Percentiles rank a stretch among this genome's conserved stretches.
phyloP scores from a whole-genome alignment of 129 eudicot genomes.

The Chrysanthemum makinoi region DNA sequence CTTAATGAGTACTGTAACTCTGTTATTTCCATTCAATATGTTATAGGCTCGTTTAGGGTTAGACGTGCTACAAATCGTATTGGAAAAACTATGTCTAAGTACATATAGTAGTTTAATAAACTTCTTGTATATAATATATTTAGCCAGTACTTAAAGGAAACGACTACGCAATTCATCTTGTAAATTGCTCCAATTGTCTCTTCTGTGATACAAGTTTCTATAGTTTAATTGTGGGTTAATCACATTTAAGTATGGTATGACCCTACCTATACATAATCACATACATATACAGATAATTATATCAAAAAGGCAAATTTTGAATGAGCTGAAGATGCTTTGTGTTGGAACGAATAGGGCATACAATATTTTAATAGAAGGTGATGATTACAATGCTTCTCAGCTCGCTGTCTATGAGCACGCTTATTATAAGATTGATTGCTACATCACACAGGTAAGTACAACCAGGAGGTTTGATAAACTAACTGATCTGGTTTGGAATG shows the following conservation, averaged over 20 bases:
- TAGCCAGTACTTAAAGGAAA: background rate
- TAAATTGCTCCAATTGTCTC: conserved; percentile 42
- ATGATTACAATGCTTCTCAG: conserved; percentile 45
- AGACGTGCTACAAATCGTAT: background rate
- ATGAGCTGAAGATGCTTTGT: conserved; percentile 16
- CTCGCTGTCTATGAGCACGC: conserved; percentile 16
- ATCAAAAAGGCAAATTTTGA: background rate
- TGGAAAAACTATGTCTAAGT: background rate
- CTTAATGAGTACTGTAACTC: too few relatives aligned
- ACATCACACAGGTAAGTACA: conserved; percentile 23
- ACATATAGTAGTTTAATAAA: background rate
- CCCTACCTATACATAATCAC: conserved; percentile 8
- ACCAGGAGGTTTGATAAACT: conserved; percentile 16
- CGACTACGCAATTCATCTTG: conserved; percentile 31
- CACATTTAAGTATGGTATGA: conserved; percentile 17
- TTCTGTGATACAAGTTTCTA: conserved; percentile 25
- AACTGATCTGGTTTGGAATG: background rate
- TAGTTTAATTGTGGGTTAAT: conserved; percentile 22
- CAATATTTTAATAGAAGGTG: conserved; percentile 31
- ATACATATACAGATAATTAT: conserved; percentile 1
- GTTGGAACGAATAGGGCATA: conserved; percentile 21
- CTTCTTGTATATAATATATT: background rate
- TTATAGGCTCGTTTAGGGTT: background rate
- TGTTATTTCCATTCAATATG: background rate
- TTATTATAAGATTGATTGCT: conserved; percentile 15